Evolutionary conservation across 2,329 filamentous ascomycete species (phyloP).

Genomic region (Amphichorda felina): DNA sequence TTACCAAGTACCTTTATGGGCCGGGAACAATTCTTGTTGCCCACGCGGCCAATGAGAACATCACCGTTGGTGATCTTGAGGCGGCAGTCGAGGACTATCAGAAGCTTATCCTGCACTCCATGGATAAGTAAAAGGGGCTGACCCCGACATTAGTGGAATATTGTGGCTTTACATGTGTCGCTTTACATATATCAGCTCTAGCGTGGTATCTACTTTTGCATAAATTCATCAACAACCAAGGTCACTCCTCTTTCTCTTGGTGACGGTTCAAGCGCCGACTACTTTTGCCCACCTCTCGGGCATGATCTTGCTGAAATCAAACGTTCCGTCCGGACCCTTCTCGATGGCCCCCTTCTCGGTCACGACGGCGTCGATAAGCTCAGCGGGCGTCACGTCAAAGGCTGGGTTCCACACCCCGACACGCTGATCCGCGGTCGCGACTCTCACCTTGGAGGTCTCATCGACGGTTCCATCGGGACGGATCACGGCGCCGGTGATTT

Average conservation of each 20-base stretch:
- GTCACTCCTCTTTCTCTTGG: neutral
- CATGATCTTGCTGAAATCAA: conserved; percentile 44
- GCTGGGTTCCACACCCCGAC: conserved; percentile 94
- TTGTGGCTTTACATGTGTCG: neutral
- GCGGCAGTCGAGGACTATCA: conserved; percentile 70
- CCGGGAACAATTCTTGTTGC: conserved; percentile 73
- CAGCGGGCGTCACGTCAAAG: conserved; percentile 87
- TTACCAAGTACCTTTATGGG: conserved; percentile 56
- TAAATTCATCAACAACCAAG: neutral
- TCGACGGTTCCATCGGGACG: conserved; percentile 52
- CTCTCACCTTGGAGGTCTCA: conserved; percentile 49
- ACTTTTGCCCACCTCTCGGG: conserved; percentile 12
- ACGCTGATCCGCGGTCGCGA: conserved; percentile 67
- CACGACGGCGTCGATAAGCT: conserved; percentile 84
- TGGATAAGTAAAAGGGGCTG: conserved; percentile 5
- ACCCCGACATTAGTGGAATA: neutral
- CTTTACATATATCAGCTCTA: neutral
- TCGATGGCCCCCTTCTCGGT: conserved; percentile 84
- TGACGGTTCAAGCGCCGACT: conserved; percentile 5
- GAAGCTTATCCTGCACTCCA: conserved; percentile 49
- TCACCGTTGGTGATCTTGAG: conserved; percentile 66
- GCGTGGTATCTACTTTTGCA: neutral
- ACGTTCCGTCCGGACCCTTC: conserved; percentile 59
- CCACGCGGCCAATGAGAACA: conserved; percentile 71
- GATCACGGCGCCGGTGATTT: conserved; percentile 67